These are phyloP conservation scores for Vitis amurensis DNA, from an alignment of 164 flowering plant genomes.

Conservation along the genomic window DNA sequence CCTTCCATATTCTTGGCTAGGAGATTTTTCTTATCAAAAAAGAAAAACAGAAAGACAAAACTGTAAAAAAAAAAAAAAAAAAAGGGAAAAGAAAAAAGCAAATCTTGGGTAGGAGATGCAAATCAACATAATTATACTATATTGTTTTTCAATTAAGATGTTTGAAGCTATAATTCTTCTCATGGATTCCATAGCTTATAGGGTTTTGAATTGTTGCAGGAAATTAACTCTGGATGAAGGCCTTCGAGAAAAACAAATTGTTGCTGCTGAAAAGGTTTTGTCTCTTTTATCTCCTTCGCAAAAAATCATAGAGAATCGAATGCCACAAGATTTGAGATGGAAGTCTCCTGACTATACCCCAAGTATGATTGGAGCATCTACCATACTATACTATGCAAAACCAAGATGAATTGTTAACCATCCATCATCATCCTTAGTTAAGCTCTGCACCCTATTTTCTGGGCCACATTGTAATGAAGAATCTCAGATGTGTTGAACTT, in stretches of 20 bases:
- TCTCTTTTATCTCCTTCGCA: slow-evolving; percentile 39
- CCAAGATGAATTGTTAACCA: slow-evolving; percentile 5
- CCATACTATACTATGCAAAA: slow-evolving; percentile 42
- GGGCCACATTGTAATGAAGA: not conserved
- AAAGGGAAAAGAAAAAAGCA: no score
- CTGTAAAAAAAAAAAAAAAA: no score
- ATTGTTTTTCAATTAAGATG: no score
- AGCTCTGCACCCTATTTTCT: not conserved
- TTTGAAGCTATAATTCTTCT: no score
- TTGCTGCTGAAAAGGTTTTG: slow-evolving; percentile 58
- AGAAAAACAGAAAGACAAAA: no score
- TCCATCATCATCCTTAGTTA: not conserved
- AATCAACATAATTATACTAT: no score
- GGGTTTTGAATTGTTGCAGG: slow-evolving; percentile 38
- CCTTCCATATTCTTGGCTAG: no score
- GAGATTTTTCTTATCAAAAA: no score
- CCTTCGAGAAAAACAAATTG: slow-evolving; percentile 49
- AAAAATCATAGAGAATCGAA: slow-evolving; percentile 1
- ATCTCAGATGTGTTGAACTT: not conserved
- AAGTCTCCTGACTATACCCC: slow-evolving; percentile 31
- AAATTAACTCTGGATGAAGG: slow-evolving; percentile 42
- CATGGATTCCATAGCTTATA: no score
- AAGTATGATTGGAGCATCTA: slow-evolving; percentile 66
- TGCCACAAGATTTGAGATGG: slow-evolving; percentile 10
- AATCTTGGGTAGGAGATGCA: no score